Base-by-base conservation (phyloP, 1,139 yeast genomes). In the Chernovozyma aurita region DNA sequence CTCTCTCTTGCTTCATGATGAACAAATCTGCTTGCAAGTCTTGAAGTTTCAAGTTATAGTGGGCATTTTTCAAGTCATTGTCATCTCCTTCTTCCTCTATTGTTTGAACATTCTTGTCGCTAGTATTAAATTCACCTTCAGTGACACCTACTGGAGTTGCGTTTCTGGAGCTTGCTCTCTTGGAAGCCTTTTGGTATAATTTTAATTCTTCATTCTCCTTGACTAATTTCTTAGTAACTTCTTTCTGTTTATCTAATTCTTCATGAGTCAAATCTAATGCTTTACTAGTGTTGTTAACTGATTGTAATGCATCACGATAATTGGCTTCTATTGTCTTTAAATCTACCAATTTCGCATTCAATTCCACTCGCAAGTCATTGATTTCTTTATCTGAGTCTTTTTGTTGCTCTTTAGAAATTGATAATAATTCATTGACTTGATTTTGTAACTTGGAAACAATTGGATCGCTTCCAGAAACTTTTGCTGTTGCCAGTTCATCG, bases 21-120 rank as follows among this genome's bases (percentile, higher is more conserved):
- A 75, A 84, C 49, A 87, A 66, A 54, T 86, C 95, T 2, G 95
- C 95, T 49, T 86, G 85, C 50, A 87, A 65, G 50, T 87, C 95
- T 50, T 85, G 80, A 31, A 87, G 72, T 57, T 82, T 85, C 66
- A 86, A 70, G 46, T 81, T 84, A 52, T 74, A 82, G 47, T 84
- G 90, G 28, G 86, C 86, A 45, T 72, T 76, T 33, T 68, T 65
- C 39, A 78, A 68, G 36, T 67, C 75, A 34, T 61, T 67, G 24
- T 65, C 71, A 16, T 26, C 11, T n/a, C 72, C 76, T 26, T 73
- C 75, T 20, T 61, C 71, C 22, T 50, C 58, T 18, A 45, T 60
- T 26, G 50, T 58, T 18, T 45, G 45, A 9, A 18, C 18, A 26
- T 16, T 28, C n/a, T 34, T 44, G 13, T 28, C 18, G 12, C 28